Conservation (phyloP, 2,329 filamentous ascomycete genomes). For the Monilinia fructicola region DNA sequence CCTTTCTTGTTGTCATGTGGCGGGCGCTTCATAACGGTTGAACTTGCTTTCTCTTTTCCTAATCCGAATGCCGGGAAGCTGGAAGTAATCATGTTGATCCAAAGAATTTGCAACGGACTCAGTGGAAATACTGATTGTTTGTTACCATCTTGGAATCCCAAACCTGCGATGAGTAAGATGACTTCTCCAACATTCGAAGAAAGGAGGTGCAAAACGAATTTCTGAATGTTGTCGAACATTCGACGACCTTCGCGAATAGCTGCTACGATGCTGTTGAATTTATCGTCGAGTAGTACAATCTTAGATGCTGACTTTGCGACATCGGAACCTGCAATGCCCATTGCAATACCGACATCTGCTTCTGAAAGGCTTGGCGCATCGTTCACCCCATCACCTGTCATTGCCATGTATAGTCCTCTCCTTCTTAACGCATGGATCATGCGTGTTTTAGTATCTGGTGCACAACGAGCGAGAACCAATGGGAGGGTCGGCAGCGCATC, state of each 20-base stretch:
- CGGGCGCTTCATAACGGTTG: conserved; percentile 76
- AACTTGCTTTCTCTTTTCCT: conserved; percentile 72
- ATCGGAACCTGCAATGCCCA: conserved; percentile 60
- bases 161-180: conserved; percentile 55
- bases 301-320: conserved; percentile 62
- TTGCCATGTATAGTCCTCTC: conserved; percentile 57
- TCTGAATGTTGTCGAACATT: conserved; percentile 56
- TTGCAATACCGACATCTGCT: conserved; percentile 59
- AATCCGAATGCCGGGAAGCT: conserved; percentile 82
- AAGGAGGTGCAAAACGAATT: conserved; percentile 56
- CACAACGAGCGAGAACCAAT: conserved; percentile 74
- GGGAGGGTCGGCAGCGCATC: conserved; percentile 61
- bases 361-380: conserved; percentile 54
- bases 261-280: conserved; percentile 53
- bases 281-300: conserved; percentile 55
- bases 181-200: conserved; percentile 58
- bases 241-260: conserved; percentile 53
- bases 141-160: conserved; percentile 55
- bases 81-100: conserved; percentile 64
- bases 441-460: conserved; percentile 75
- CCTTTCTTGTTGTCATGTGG: conserved; percentile 68
- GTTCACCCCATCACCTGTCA: conserved; percentile 59
- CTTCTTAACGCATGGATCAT: conserved; percentile 75
- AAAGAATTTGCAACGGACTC: conserved; percentile 59
- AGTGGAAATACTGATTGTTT: conserved; percentile 58